Base-by-base conservation (phyloP, 257 asterid genomes). In the Solanum microdontum region DNA sequence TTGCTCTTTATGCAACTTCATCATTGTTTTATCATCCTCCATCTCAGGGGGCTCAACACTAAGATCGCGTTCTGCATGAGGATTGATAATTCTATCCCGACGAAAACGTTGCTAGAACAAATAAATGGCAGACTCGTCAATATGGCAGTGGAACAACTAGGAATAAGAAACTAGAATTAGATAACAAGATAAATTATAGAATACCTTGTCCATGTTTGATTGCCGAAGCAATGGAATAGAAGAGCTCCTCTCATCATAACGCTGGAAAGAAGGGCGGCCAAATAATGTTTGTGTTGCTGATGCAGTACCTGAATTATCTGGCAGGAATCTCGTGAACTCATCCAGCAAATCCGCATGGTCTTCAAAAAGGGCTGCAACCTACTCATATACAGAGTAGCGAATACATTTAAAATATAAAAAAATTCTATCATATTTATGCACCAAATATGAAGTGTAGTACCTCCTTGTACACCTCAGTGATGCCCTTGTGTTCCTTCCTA, bases 261-360 rank as follows among this genome's bases (percentile, higher is more conserved):
- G 94, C 83, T 64, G 87, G 86, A 89, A 86, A 86, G 91, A 86
- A 87, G 91, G 94, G 32, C 93, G 93, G 69, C 91, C 93, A 85
- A 93, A 88, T 26, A 94, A 88, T 86, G 92, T 60, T 76, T 89
- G 93, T 76, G 92, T 82, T 28, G 91, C 91, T 83, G 96, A 90
- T 83, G 94, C 92, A 82, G 94, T 37, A 72, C 91, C 91, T 87
- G 97, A 93, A 87, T 89, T 88, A 87, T 91, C 95, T n/a, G 98
- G 98, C 73, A 94, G 90, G 90, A 94, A 94, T 91, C 96, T 92
- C 11, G 93, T 92, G 90, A 94, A 94, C 90, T 94, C 96, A 9
- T 90, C 95, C 86, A 94, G 95, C 88, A 94, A 94, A 90, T 93
- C 98, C n/a, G 93, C 91, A 87, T 94, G 95, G 86, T 90, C 93